Conservation (phyloP, 345 rosid species). For the Capsella bursapastoris region DNA sequence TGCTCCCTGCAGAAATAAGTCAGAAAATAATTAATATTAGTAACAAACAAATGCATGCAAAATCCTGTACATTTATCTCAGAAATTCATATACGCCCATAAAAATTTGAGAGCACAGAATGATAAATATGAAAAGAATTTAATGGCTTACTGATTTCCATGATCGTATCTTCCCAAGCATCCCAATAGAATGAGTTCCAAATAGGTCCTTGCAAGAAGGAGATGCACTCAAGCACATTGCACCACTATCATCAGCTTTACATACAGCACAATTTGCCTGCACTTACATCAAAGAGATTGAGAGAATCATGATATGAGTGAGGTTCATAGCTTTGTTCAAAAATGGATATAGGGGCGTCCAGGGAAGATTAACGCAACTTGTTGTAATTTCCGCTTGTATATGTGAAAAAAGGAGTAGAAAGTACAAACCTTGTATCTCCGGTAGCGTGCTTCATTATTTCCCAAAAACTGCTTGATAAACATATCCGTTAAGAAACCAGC, state of each 20-base stretch:
- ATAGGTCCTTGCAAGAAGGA: slow-evolving; percentile 83
- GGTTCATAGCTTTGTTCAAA: slow-evolving; percentile 2
- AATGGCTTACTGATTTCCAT: slow-evolving; percentile 91
- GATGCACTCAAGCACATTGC: slow-evolving; percentile 82
- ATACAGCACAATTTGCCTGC: slow-evolving; percentile 94
- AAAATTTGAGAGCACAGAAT: slow-evolving; percentile 12
- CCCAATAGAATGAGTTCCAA: slow-evolving; percentile 87
- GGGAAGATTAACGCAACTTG: slow-evolving; percentile 15
- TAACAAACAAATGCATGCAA: slow-evolving; percentile 29
- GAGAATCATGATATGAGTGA: slow-evolving; percentile 20
- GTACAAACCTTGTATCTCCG: slow-evolving; percentile 86
- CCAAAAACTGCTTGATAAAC: slow-evolving; percentile 87
- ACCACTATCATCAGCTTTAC: slow-evolving; percentile 93
- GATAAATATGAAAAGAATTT: slow-evolving; percentile 18
- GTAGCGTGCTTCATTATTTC: slow-evolving; percentile 94
- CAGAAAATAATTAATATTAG: slow-evolving; percentile 27
- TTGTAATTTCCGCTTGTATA: too few relatives aligned
- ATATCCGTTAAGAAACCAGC: slow-evolving; percentile 92
- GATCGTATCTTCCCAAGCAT: slow-evolving; percentile 88
- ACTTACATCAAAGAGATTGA: slow-evolving; percentile 28
- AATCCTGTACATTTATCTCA: slow-evolving; percentile 23
- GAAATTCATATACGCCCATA: slow-evolving; percentile 27
- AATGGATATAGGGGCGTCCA: slow-evolving; percentile 17
- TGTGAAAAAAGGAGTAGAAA: slow-evolving; percentile 12
- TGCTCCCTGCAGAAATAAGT: slow-evolving; percentile 66